phyloP scores from a whole-genome alignment of 768 basidiomycete species.

The Boletus vinaceobasis region DNA sequence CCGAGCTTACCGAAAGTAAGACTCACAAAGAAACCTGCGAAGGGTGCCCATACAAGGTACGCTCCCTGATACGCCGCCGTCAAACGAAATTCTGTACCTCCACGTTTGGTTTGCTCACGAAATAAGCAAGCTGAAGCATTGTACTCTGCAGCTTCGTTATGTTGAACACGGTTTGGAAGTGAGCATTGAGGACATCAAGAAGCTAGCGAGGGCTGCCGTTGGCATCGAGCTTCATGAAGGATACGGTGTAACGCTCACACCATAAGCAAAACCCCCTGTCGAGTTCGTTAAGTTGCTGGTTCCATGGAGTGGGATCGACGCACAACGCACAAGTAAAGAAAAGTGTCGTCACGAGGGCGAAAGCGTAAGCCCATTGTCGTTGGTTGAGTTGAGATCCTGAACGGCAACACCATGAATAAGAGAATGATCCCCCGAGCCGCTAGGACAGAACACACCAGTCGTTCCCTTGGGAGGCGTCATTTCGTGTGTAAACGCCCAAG shows the following conservation, averaged over 20 bases:
- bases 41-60: slow-evolving; percentile 57
- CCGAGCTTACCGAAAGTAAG: neutral
- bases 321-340: slow-evolving; percentile 64
- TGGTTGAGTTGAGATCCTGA: slow-evolving; percentile 40
- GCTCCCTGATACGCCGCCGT: slow-evolving; percentile 41
- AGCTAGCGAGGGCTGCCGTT: slow-evolving; percentile 39
- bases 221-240: neutral
- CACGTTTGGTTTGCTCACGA: slow-evolving; percentile 37
- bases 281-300: neutral
- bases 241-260: slow-evolving; percentile 36
- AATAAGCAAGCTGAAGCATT: slow-evolving; percentile 71
- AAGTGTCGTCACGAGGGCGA: slow-evolving; percentile 66
- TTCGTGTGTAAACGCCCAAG: neutral
- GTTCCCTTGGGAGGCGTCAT: slow-evolving; percentile 41
- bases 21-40: slow-evolving; percentile 56
- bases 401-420: neutral
- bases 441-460: slow-evolving; percentile 34
- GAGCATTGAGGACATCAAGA: slow-evolving; percentile 66
- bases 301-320: neutral
- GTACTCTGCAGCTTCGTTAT: slow-evolving; percentile 72
- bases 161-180: slow-evolving; percentile 68
- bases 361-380: slow-evolving; percentile 53
- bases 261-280: slow-evolving; percentile 65
- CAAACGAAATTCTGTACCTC: neutral
- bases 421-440: neutral